A percentile compares a stretch with the other conserved stretches of the same genome.
These are phyloP conservation scores for Fistulinella cinereoalba DNA, from an alignment of 1,284 basidiomycete genomes.

Conservation along the genomic window DNA sequence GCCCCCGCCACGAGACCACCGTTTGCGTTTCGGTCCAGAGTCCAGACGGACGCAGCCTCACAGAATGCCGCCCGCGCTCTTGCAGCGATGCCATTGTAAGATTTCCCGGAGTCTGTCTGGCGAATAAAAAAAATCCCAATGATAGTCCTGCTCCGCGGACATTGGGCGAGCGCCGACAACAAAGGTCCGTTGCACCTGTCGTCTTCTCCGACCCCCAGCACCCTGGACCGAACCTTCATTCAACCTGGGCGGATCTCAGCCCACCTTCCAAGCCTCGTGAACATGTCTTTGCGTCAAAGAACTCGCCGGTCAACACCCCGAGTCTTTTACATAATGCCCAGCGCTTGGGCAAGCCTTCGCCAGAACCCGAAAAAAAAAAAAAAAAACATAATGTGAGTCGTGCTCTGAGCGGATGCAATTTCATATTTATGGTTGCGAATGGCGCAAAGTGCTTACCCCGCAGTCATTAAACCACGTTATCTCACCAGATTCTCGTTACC, in stretches of 20 bases:
- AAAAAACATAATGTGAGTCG: background rate
- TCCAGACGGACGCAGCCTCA: slow-evolving; percentile 4
- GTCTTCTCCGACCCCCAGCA: slow-evolving; percentile 15
- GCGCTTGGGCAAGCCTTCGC: background rate
- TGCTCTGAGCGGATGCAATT: background rate
- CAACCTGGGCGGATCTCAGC: slow-evolving; percentile 17
- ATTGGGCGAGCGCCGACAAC: slow-evolving; percentile 5
- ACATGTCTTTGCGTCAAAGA: slow-evolving; percentile 8
- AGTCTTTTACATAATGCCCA: slow-evolving; percentile 5
- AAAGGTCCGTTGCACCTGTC: slow-evolving; percentile 16
- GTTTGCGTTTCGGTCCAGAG: background rate
- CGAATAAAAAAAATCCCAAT: background rate
- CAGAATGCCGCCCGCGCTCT: slow-evolving; percentile 5
- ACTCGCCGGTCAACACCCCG: background rate
- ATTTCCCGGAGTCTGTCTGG: slow-evolving; percentile 10
- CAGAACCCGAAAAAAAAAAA: no score
- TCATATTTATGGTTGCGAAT: slow-evolving; percentile 10
- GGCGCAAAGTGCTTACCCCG: slow-evolving; percentile 26
- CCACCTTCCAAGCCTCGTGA: no score
- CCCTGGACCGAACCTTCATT: slow-evolving; percentile 21
- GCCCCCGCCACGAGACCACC: slow-evolving; percentile 5
- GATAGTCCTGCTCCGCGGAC: slow-evolving; percentile 26
- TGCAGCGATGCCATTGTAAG: slow-evolving; percentile 1
- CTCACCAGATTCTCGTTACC: slow-evolving; percentile 4
- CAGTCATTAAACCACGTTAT: slow-evolving; percentile 16